phyloP scores from a whole-genome alignment of 352 stramenopile species.

The Globisporangium middletonii region DNA sequence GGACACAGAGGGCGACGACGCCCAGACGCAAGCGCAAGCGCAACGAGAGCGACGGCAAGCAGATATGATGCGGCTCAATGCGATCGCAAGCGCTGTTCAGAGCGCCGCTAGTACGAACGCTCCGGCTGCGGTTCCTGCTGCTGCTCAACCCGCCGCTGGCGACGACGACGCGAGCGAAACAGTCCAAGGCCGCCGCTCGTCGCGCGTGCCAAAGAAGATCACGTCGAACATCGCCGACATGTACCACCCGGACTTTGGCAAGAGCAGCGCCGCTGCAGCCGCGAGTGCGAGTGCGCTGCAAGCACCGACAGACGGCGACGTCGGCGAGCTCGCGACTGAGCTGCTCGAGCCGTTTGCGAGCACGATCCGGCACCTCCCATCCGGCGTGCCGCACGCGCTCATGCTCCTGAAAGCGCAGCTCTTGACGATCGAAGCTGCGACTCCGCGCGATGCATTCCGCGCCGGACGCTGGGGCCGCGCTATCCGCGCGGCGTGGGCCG shows the following conservation, averaged over 20 bases:
- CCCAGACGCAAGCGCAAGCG: slow-evolving; percentile 16
- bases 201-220: slow-evolving; percentile 67
- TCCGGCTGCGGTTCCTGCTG: neutral
- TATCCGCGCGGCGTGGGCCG: slow-evolving; percentile 68
- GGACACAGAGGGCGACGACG: slow-evolving; percentile 48
- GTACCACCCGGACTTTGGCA: slow-evolving; percentile 64
- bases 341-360: slow-evolving; percentile 47
- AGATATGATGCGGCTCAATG: slow-evolving; percentile 22
- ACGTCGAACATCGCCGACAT: slow-evolving; percentile 73
- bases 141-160: neutral
- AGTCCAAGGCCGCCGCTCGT: slow-evolving; percentile 33
- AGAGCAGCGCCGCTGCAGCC: slow-evolving; percentile 18
- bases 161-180: slow-evolving; percentile 11
- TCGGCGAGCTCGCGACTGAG: slow-evolving; percentile 67
- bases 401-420: slow-evolving; percentile 60
- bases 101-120: neutral
- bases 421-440: slow-evolving; percentile 62
- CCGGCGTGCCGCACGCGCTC: slow-evolving; percentile 31
- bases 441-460: slow-evolving; percentile 78
- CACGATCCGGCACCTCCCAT: slow-evolving; percentile 45
- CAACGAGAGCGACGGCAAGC: slow-evolving; percentile 22
- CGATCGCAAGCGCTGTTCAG: slow-evolving; percentile 23
- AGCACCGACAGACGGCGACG: slow-evolving; percentile 62
- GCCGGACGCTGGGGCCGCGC: slow-evolving; percentile 52
- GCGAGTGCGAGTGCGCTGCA: slow-evolving; percentile 5